A percentile compares a stretch with the other conserved stretches of the same genome.
Evolutionary conservation across 108 stramenopile genomes (phyloP).

Genomic region (Pseudonitzschia pungens): DNA sequence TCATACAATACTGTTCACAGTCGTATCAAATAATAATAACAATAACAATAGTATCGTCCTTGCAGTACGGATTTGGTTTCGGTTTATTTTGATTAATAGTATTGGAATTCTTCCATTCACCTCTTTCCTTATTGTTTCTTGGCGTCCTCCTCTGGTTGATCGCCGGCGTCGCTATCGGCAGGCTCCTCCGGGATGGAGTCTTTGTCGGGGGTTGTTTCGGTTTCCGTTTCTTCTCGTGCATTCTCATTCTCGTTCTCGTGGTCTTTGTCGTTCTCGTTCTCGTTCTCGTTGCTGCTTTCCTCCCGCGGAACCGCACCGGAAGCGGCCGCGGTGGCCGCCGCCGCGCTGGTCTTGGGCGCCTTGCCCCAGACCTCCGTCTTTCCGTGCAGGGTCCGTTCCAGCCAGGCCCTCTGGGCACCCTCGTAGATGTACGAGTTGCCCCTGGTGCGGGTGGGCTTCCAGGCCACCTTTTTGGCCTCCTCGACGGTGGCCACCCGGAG

Average conservation of each 20-base stretch:
- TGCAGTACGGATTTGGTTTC: too few species aligned
- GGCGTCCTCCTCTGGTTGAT: not conserved
- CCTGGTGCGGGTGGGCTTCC: constrained; percentile 68
- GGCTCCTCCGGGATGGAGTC: not conserved
- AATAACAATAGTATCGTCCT: too few species aligned
- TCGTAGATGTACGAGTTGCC: constrained; percentile 67
- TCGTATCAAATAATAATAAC: too few species aligned
- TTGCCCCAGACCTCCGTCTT: constrained; percentile 71
- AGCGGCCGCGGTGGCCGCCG: constrained; percentile 3
- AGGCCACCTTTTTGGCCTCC: constrained; percentile 69
- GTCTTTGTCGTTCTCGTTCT: not conserved
- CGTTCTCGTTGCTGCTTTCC: not conserved
- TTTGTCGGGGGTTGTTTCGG: not conserved
- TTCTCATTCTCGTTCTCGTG: not conserved
- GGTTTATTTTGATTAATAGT: too few species aligned
- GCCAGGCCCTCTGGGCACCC: constrained; percentile 75
- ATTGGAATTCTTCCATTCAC: too few species aligned
- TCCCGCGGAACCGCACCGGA: not conserved
- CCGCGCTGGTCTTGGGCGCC: constrained; percentile 31
- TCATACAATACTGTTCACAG: too few species aligned
- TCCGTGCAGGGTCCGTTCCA: constrained; percentile 56
- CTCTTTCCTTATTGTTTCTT: not conserved
- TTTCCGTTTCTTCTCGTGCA: not conserved
- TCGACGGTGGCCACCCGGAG: constrained; percentile 69
- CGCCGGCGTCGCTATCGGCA: not conserved